Base-by-base conservation (phyloP, 805 yeast species). In the Yamadazyma insecticola region DNA sequence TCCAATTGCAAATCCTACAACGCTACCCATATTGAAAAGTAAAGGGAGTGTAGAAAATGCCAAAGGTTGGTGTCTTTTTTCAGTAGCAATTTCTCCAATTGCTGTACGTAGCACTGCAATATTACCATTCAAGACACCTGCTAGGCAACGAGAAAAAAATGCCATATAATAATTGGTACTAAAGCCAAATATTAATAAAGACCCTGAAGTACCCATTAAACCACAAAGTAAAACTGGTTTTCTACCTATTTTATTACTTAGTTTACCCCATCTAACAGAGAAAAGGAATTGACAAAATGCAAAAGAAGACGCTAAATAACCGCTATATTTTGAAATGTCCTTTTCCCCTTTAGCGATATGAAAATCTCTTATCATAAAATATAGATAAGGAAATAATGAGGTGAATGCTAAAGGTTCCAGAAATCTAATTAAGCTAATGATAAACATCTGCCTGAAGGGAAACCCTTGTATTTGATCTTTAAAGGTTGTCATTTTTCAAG, bases 401-500 rank as follows among this genome's bases (percentile, higher is more conserved):
- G 81, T 73, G 54, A 76, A 77, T 2, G 81, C 72, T 16, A 77
- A 64, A 1, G 83, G 82, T 47, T 76, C 82, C 6, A 77, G 65
- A 37, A 76, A 70, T 29, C 82, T 57, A 20, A 75, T 70, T 18
- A 68, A 40, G 16, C 60, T 41, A 5, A 60, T 45, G 34, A 56
- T 57, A 19, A 40, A 32, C 53, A 60, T 62, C 39, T 77, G 81
- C 42, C 65, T 52, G 48, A 67, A 57, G 10, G 82, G 82, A 45
- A 76, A 74, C 14, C 74, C 81, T 19, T 45, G 51, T 54, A 76
- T 59, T 43, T 73, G 78, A 35, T 74, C 71, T 19, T 61, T 49
- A 40, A 70, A 67, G 4, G 60, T 32, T 11, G 36, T 11, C 24
- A 28, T 28, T 18, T 7, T 18, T n/a, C n/a, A n/a, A n/a, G n/a